A percentile compares a stretch with the other conserved stretches of the same genome.
phyloP scores from a whole-genome alignment of 768 basidiomycete genomes.

The Rhizopogon vinicolor region DNA sequence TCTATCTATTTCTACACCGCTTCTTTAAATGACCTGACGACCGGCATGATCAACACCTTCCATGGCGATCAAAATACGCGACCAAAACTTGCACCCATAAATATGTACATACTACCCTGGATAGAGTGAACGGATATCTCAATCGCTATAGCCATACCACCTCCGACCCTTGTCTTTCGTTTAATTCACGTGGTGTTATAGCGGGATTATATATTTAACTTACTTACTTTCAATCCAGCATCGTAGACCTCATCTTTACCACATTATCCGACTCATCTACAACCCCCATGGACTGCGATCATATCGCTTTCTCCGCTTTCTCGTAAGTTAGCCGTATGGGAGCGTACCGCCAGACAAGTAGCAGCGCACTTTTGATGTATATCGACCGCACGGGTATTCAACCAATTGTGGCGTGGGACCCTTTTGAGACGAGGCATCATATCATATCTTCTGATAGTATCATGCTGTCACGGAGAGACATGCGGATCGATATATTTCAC shows the following conservation, averaged over 20 bases:
- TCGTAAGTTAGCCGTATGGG: neutral
- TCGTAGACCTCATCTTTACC: neutral
- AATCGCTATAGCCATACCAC: neutral
- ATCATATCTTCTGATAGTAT: too few species aligned
- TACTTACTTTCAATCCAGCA: neutral
- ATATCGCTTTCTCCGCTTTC: neutral
- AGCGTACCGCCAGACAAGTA: neutral
- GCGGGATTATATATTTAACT: neutral
- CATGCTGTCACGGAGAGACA: too few species aligned
- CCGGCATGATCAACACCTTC: neutral
- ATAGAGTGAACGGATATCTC: neutral
- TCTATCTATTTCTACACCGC: neutral
- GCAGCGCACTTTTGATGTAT: neutral
- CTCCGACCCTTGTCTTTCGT: neutral
- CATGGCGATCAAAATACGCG: neutral
- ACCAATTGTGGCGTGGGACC: too few species aligned
- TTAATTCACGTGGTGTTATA: neutral
- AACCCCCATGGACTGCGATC: neutral
- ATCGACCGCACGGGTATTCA: too few species aligned
- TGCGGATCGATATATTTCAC: too few species aligned
- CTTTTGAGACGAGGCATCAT: too few species aligned
- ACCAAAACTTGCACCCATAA: neutral
- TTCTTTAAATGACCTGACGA: neutral
- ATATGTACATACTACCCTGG: neutral
- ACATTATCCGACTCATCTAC: neutral